These are phyloP conservation scores for Helichrysum umbraculigerum DNA, from an alignment of 129 eudicot genomes.

Conservation along the genomic window DNA sequence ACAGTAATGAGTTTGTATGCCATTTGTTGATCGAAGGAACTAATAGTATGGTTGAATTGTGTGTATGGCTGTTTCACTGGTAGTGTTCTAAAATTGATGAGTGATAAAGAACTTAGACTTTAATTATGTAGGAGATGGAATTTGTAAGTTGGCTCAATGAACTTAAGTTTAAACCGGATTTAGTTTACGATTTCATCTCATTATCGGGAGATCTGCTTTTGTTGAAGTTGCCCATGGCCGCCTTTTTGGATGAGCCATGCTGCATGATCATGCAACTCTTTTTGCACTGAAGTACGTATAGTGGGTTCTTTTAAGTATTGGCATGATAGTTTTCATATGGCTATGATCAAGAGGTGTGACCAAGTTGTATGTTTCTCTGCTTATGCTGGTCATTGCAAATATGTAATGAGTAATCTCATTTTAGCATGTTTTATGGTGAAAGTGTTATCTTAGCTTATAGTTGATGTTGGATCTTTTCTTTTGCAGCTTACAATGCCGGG, in stretches of 20 bases:
- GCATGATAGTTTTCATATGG: not conserved
- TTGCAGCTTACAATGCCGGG: constrained; percentile 82
- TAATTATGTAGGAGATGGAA: not conserved
- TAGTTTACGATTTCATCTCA: not conserved
- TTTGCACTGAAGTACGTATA: constrained; percentile 1
- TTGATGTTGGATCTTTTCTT: constrained; percentile 8
- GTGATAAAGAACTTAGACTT: not conserved
- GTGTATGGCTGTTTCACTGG: not conserved
- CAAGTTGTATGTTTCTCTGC: not conserved
- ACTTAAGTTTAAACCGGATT: not conserved
- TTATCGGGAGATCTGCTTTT: not conserved
- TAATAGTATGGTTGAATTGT: not conserved
- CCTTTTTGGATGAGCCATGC: not conserved
- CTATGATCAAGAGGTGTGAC: not conserved
- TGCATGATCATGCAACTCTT: not conserved
- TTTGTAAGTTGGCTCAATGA: not conserved
- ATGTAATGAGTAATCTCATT: not conserved
- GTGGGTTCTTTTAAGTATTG: not conserved
- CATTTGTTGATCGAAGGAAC: not conserved
- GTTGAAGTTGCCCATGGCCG: not conserved
- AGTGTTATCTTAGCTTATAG: constrained; percentile 20
- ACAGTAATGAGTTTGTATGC: not conserved
- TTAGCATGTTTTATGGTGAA: constrained; percentile 16
- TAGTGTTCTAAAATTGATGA: not conserved
- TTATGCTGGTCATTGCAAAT: constrained; percentile 12